phyloP scores from a whole-genome alignment of 2,329 filamentous ascomycete genomes.

The Ophiostoma australiae region DNA sequence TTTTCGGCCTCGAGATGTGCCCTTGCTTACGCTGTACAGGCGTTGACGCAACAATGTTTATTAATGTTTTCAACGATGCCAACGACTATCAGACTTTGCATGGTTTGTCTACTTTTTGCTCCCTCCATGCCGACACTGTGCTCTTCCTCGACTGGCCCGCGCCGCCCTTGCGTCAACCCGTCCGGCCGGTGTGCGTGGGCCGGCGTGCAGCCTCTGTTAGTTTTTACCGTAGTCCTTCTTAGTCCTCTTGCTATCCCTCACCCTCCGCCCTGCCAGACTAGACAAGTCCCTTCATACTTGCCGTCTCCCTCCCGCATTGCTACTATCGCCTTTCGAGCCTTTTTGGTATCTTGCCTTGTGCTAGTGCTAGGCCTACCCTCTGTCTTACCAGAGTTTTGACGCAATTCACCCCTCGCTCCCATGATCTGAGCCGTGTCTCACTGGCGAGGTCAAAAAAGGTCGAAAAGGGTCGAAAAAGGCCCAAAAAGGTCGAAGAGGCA shows the following conservation, averaged over 20 bases:
- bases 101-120: not conserved
- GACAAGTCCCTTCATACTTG: not conserved
- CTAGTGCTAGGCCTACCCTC: not conserved
- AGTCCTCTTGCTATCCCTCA: not conserved
- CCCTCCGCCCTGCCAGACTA: constrained; percentile 9
- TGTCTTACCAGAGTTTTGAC: not conserved
- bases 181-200: constrained; percentile 4
- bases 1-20: not conserved
- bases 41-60: not conserved
- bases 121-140: not conserved
- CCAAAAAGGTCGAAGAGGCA: not conserved
- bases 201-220: not conserved
- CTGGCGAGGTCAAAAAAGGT: not conserved
- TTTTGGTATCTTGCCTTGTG: not conserved
- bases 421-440: constrained; percentile 8
- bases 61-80: not conserved
- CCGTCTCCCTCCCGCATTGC: not conserved
- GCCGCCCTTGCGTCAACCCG: constrained; percentile 8
- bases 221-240: no score
- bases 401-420: not conserved
- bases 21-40: not conserved
- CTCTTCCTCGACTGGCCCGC: not conserved
- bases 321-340: not conserved
- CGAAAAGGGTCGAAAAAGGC: not conserved
- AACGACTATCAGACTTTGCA: not conserved